Percentiles rank a stretch among this genome's conserved stretches.
These are phyloP conservation scores for Achaetomium macrosporum DNA, from an alignment of 2,329 filamentous ascomycete genomes.

Conservation along the genomic window DNA sequence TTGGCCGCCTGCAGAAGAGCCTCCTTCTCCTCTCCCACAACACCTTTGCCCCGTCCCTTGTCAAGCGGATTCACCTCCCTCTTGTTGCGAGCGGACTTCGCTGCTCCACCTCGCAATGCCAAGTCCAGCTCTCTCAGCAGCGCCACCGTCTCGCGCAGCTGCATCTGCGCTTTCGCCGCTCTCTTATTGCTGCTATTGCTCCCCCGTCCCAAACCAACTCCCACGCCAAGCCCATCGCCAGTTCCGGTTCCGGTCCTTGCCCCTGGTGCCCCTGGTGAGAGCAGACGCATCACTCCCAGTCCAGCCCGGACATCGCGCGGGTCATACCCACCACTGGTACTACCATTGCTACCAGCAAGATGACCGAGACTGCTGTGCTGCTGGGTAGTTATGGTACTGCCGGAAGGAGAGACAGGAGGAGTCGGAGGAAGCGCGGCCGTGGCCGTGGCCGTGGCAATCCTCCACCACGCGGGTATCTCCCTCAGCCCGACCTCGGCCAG, in stretches of 20 bases:
- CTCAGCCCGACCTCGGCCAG: conserved; percentile 38
- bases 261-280: not conserved
- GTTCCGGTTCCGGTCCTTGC: not conserved
- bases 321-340: not conserved
- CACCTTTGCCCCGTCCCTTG: not conserved
- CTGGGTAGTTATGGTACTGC: not conserved
- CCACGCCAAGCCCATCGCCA: not conserved
- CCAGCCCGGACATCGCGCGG: not conserved
- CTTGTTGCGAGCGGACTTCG: not conserved
- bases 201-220: not conserved
- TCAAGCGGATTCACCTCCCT: conserved; percentile 1
- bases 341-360: not conserved
- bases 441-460: not conserved
- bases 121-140: conserved; percentile 1
- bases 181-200: not conserved
- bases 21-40: not conserved
- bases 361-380: not conserved
- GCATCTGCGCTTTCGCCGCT: not conserved
- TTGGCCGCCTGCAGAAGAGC: not conserved
- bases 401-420: not conserved
- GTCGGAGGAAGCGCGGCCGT: not conserved
- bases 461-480: conserved; percentile 41
- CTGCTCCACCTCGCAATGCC: not conserved
- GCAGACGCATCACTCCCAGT: not conserved
- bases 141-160: not conserved